Base-by-base conservation (phyloP, 192 early-diverging fungal genomes). In the Linnemannia exigua region DNA sequence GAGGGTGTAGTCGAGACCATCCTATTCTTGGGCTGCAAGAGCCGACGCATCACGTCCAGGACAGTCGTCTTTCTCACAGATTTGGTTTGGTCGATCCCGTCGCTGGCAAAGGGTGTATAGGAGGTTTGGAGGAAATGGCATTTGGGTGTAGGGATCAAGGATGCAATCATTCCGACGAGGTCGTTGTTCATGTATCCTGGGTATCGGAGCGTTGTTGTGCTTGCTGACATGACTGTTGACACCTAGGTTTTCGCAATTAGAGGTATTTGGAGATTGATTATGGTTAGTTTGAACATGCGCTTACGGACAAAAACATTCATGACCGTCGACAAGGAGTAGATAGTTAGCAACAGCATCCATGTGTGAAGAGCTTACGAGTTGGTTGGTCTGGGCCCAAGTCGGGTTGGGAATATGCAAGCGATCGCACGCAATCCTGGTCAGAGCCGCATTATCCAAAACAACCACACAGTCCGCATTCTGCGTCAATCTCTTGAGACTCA, bases 131-230 rank as follows among this genome's bases (percentile, higher is more conserved):
- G 90, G 84, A 94, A 99, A 84, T 99, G 98, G 84, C 98, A 99
- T 69, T 97, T 93, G 15, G 98, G 98, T n/a, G 98, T 98, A 0
- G 98, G 98, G 72, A 99, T 99, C 70, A 99, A 91, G 20, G 98
- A 97, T 2, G 98, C 95, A 31, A 99, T 92, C 84, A 99, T 94
- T 72, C 97, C 95, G 11, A 98, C 97, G 63, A 99, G 91, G 83
- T 99, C 98, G 87, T 99, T 99, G 91, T 99, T 98, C 98, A 99
- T 99, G 87, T 99, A 99, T 74, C 98, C 97, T 41, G 98, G 98
- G 89, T 99, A 99, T 74, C 98, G 94, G 58, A 99, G 89, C 20
- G 98, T 99, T 7, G 95, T 98, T 28, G 98, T 99, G 86, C 95
- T 96, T 20, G 98, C 97, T 41, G 95, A 95, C 93, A 99, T 98